Evolutionary conservation across 1,284 basidiomycete species (phyloP).

Genomic region (Neonothopanus nambi): DNA sequence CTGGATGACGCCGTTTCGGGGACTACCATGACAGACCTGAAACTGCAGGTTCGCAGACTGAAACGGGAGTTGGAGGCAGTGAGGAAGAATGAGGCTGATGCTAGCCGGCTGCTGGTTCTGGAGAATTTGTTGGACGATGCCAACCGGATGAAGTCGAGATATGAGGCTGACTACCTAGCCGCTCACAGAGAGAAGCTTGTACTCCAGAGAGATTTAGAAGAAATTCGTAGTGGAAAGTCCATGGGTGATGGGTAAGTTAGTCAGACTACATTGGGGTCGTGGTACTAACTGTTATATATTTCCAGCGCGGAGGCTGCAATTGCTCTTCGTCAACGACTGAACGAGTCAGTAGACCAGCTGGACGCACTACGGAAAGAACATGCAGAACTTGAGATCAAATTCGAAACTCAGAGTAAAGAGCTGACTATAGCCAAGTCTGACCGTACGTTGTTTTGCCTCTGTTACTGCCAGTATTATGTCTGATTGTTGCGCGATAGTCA

Average conservation of each 20-base stretch:
- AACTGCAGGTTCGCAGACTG: slow-evolving; percentile 83
- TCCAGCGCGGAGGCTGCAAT: slow-evolving; percentile 81
- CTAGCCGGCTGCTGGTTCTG: slow-evolving; percentile 75
- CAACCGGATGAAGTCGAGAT: slow-evolving; percentile 85
- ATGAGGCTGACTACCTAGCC: slow-evolving; percentile 86
- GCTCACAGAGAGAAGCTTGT: slow-evolving; percentile 84
- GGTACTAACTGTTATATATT: slow-evolving; percentile 10
- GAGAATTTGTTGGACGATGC: slow-evolving; percentile 92
- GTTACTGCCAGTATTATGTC: slow-evolving; percentile 3
- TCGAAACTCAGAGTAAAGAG: slow-evolving; percentile 67
- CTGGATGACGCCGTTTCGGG: slow-evolving; percentile 83
- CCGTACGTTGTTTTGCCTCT: slow-evolving; percentile 48
- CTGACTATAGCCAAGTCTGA: slow-evolving; percentile 86
- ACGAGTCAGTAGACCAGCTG: slow-evolving; percentile 84
- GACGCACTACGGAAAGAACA: slow-evolving; percentile 72
- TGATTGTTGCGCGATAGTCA: slow-evolving; percentile 48
- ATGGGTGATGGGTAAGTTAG: slow-evolving; percentile 75
- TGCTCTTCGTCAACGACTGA: slow-evolving; percentile 83
- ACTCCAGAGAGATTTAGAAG: slow-evolving; percentile 82
- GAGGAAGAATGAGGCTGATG: slow-evolving; percentile 73
- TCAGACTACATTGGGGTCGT: slow-evolving; percentile 8
- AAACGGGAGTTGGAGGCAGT: slow-evolving; percentile 79
- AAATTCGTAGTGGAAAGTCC: slow-evolving; percentile 83
- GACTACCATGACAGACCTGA: slow-evolving; percentile 89
- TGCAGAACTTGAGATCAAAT: slow-evolving; percentile 71